Conservation (phyloP, 257 asterid species). For the Ilex aquifolium region DNA sequence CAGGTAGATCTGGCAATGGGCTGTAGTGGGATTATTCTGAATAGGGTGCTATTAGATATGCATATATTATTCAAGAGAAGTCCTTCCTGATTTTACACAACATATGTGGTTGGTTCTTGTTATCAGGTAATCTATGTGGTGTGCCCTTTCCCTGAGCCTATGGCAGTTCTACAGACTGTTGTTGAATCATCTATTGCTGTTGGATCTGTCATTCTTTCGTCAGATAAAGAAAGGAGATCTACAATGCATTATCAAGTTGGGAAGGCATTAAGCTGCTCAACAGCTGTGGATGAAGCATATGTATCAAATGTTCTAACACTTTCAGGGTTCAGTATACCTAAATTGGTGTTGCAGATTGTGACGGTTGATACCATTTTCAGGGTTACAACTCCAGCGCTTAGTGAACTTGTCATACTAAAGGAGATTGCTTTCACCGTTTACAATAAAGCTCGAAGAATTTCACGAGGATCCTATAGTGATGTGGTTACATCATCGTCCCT, state of each 20-base stretch:
- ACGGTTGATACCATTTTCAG: constrained; percentile 94
- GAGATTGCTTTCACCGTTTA: constrained; percentile 96
- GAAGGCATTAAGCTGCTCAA: constrained; percentile 82
- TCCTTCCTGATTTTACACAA: too few species aligned
- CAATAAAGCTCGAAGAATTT: constrained; percentile 83
- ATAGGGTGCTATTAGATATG: too few species aligned
- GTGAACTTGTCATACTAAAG: constrained; percentile 78
- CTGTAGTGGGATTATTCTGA: too few species aligned
- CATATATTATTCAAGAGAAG: too few species aligned
- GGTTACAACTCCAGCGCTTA: constrained; percentile 82
- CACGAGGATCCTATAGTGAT: constrained; percentile 69
- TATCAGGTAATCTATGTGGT: constrained; percentile 90
- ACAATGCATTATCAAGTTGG: constrained; percentile 93
- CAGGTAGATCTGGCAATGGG: too few species aligned
- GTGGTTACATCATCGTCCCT: constrained; percentile 40
- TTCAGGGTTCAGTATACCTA: constrained; percentile 88
- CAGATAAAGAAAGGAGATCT: constrained; percentile 88
- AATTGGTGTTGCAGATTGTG: constrained; percentile 89
- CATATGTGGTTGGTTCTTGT: too few species aligned
- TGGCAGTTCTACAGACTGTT: constrained; percentile 84
- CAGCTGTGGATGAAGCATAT: constrained; percentile 77
- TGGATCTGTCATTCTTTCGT: constrained; percentile 80
- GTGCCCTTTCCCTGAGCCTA: constrained; percentile 99
- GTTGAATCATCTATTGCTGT: constrained; percentile 86
- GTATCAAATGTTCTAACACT: constrained; percentile 79